A percentile compares a stretch with the other conserved stretches of the same genome.
Evolutionary conservation across 2,329 filamentous ascomycete genomes (phyloP).

Genomic region (Pyricularia pennisetigena): DNA sequence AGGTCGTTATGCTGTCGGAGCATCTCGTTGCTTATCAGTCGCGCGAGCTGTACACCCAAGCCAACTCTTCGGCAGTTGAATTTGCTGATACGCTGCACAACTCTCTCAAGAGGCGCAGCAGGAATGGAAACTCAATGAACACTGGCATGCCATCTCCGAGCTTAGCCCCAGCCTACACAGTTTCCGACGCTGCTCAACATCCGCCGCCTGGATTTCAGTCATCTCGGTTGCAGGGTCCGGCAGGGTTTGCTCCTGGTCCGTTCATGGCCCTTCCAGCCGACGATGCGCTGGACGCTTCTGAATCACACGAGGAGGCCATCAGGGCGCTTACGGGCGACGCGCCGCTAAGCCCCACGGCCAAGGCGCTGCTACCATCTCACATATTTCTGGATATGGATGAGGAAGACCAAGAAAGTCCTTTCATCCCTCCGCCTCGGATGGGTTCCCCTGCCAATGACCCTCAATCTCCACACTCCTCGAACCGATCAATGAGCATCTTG

Average conservation of each 20-base stretch:
- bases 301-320: conserved; percentile 50
- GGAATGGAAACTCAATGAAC: conserved; percentile 36
- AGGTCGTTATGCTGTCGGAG: conserved; percentile 16
- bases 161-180: conserved; percentile 27
- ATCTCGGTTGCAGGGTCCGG: conserved; percentile 26
- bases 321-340: conserved; percentile 53
- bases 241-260: conserved; percentile 41
- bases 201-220: conserved; percentile 32
- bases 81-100: conserved; percentile 29
- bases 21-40: not conserved
- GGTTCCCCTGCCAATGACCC: conserved; percentile 33
- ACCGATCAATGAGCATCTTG: conserved; percentile 43
- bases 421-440: conserved; percentile 20
- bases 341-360: conserved; percentile 68
- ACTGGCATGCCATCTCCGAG: conserved; percentile 28
- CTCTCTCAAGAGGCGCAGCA: conserved; percentile 31
- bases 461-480: conserved; percentile 53
- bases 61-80: conserved; percentile 29
- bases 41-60: conserved; percentile 3
- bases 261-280: conserved; percentile 31
- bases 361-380: conserved; percentile 61
- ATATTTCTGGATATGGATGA: conserved; percentile 36
- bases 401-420: conserved; percentile 38
- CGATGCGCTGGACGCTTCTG: conserved; percentile 5
- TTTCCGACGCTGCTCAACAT: conserved; percentile 27